phyloP scores from a whole-genome alignment of 192 early-diverging fungal species.

The Martensiomyces pterosporus region DNA sequence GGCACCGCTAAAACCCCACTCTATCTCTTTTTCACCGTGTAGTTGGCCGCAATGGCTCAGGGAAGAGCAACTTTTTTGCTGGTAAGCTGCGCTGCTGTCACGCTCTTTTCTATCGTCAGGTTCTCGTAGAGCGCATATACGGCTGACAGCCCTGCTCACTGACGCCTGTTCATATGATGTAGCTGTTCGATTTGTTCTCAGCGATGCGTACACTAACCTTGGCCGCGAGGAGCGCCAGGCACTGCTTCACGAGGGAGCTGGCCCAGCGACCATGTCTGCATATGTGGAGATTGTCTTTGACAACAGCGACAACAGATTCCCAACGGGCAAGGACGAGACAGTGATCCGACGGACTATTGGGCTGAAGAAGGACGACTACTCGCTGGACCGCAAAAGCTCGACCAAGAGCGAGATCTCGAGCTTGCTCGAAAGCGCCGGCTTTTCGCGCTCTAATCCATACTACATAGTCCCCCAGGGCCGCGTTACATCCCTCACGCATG shows the following conservation, averaged over 20 bases:
- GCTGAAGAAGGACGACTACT: slow-evolving; percentile 96
- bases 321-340: slow-evolving; percentile 89
- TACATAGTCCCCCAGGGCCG: slow-evolving; percentile 97
- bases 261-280: slow-evolving; percentile 88
- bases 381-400: slow-evolving; percentile 88
- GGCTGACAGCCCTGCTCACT: no score
- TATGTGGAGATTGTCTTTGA: slow-evolving; percentile 97
- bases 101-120: no score
- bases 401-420: slow-evolving; percentile 92
- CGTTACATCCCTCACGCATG: slow-evolving; percentile 88
- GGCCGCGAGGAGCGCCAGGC: slow-evolving; percentile 89
- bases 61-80: slow-evolving; percentile 95
- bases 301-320: slow-evolving; percentile 93
- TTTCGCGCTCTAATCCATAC: slow-evolving; percentile 95
- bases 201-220: slow-evolving; percentile 94
- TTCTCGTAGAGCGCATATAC: no score
- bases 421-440: slow-evolving; percentile 92
- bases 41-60: slow-evolving; percentile 95
- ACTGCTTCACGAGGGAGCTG: slow-evolving; percentile 89
- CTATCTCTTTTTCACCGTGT: slow-evolving; percentile 16
- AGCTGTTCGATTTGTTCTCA: slow-evolving; percentile 92
- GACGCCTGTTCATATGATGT: no score
- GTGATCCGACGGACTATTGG: slow-evolving; percentile 92
- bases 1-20: neutral
- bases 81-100: no score